Conservation (phyloP, 2,329 filamentous ascomycete species). For the Phialocephala sp. region DNA sequence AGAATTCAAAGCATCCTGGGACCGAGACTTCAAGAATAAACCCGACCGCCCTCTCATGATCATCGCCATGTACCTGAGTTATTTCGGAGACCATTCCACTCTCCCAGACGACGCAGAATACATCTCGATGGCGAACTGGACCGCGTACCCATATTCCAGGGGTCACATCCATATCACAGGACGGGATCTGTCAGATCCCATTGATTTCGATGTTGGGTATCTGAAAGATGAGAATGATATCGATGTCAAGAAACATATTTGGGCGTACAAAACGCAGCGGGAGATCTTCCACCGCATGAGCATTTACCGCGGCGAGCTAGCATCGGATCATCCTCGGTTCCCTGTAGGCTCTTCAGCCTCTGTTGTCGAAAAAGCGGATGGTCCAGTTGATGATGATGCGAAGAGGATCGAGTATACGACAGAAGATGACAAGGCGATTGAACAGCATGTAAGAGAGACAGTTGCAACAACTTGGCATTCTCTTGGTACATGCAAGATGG, state of each 20-base stretch:
- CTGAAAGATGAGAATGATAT: slow-evolving; percentile 37
- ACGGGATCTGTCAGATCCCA: slow-evolving; percentile 46
- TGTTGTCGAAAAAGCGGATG: slow-evolving; percentile 29
- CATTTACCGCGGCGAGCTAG: slow-evolving; percentile 46
- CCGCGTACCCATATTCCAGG: slow-evolving; percentile 64
- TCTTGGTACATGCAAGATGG: slow-evolving; percentile 49
- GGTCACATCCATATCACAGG: slow-evolving; percentile 63
- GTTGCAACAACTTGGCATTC: slow-evolving; percentile 49
- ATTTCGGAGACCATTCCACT: slow-evolving; percentile 48
- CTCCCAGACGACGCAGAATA: slow-evolving; percentile 53
- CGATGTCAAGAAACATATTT: slow-evolving; percentile 55
- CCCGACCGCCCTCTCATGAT: slow-evolving; percentile 51
- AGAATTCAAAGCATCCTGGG: slow-evolving; percentile 57
- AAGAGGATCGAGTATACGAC: slow-evolving; percentile 47
- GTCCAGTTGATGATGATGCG: slow-evolving; percentile 38
- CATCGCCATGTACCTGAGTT: slow-evolving; percentile 53
- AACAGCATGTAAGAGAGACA: slow-evolving; percentile 49
- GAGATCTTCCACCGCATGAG: slow-evolving; percentile 61
- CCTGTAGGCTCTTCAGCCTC: slow-evolving; percentile 48
- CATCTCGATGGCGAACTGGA: slow-evolving; percentile 58
- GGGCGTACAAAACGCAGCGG: slow-evolving; percentile 69
- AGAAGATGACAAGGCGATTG: slow-evolving; percentile 46
- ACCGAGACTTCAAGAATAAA: slow-evolving; percentile 55
- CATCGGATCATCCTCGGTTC: slow-evolving; percentile 52
- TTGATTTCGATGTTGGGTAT: slow-evolving; percentile 65